Percentiles rank a stretch among this genome's conserved stretches.
Evolutionary conservation across 768 basidiomycete species (phyloP).

Genomic region (Trichaptum fuscoviolaceum): DNA sequence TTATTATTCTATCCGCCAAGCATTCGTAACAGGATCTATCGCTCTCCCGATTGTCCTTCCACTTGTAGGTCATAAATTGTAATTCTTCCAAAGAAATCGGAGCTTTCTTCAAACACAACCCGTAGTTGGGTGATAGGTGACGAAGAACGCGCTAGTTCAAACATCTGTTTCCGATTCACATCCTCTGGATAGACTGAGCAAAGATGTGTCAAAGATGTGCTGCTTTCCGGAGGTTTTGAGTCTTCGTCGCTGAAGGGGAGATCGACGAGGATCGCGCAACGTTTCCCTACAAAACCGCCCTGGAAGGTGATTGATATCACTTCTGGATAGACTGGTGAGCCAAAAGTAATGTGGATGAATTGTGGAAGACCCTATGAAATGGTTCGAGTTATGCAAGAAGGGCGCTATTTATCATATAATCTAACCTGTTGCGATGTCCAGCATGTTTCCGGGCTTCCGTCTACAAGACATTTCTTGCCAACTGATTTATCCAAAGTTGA

Average conservation of each 20-base stretch:
- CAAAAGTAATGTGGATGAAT: conserved; percentile 62
- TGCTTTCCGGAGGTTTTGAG: conserved; percentile 29
- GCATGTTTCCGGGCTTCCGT: conserved; percentile 72
- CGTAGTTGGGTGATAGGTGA: conserved; percentile 40
- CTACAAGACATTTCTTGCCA: conserved; percentile 65
- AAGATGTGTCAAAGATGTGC: conserved; percentile 41
- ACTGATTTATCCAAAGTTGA: conserved; percentile 72
- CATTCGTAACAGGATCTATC: neutral
- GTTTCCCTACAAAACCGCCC: conserved; percentile 78
- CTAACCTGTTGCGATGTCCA: conserved; percentile 78
- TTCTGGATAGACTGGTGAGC: conserved; percentile 47
- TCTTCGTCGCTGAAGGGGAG: conserved; percentile 24
- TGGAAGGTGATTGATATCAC: conserved; percentile 68
- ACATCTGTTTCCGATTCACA: conserved; percentile 66
- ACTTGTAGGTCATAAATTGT: conserved; percentile 61
- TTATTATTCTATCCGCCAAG: neutral
- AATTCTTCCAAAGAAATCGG: conserved; percentile 81
- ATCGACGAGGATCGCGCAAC: conserved; percentile 42
- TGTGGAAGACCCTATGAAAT: conserved; percentile 64
- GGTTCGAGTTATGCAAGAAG: neutral
- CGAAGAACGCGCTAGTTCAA: conserved; percentile 39
- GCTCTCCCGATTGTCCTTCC: conserved; percentile 16
- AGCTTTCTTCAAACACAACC: conserved; percentile 73
- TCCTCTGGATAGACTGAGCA: conserved; percentile 65
- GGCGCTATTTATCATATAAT: neutral